Percentiles rank a stretch among this genome's conserved stretches.
Conservation (phyloP, 768 basidiomycete genomes). For the Daedaleopsis nitida region DNA sequence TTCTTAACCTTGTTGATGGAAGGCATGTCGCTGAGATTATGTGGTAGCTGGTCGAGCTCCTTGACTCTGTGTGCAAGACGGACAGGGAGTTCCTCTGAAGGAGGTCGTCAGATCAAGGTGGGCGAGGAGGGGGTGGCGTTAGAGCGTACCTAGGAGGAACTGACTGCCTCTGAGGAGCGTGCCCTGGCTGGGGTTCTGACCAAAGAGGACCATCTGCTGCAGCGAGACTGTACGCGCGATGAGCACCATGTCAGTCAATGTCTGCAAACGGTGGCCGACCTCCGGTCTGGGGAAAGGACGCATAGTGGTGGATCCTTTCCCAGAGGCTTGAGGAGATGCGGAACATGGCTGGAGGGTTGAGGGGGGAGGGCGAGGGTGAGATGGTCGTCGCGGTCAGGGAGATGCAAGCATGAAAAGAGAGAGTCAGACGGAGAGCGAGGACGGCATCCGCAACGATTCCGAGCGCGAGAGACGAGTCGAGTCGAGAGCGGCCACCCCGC, state of each 20-base stretch:
- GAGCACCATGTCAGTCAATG: background rate
- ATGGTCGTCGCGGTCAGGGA: background rate
- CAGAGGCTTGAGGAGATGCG: conserved; percentile 78
- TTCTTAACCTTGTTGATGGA: conserved; percentile 94
- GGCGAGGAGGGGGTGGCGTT: conserved; percentile 7
- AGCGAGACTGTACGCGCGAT: conserved; percentile 66
- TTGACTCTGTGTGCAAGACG: conserved; percentile 94
- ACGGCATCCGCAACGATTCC: conserved; percentile 9
- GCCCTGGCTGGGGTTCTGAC: conserved; percentile 93
- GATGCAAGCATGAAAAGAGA: background rate
- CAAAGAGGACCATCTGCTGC: conserved; percentile 98
- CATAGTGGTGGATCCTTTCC: conserved; percentile 91
- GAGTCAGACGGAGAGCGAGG: background rate
- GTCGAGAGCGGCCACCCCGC: background rate
- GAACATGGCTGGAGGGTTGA: conserved; percentile 40
- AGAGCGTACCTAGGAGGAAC: conserved; percentile 75
- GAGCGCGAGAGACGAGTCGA: background rate
- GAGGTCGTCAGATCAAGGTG: background rate
- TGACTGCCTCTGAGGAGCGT: conserved; percentile 91
- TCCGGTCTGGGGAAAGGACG: conserved; percentile 91
- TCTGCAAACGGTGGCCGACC: conserved; percentile 47
- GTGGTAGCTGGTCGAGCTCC: conserved; percentile 92
- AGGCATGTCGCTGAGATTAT: conserved; percentile 88
- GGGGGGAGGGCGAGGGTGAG: background rate
- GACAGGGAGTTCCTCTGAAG: conserved; percentile 88